Conservation (phyloP, 1,284 basidiomycete species). For the Flammula alnicola region DNA sequence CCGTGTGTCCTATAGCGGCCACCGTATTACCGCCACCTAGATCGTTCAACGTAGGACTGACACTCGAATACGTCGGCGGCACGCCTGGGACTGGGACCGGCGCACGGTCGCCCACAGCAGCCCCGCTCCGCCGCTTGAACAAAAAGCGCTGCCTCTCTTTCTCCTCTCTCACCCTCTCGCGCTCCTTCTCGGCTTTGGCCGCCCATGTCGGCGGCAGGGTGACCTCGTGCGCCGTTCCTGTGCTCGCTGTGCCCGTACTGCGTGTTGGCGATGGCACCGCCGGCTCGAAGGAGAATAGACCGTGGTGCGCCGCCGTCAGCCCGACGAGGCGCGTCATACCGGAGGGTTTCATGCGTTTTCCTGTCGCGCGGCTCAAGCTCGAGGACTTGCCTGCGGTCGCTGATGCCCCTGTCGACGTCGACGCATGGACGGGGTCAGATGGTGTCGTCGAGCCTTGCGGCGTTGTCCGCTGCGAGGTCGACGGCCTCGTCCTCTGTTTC, state of each 20-base stretch:
- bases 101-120: conserved; percentile 34
- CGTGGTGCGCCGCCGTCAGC: conserved; percentile 39
- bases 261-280: conserved; percentile 47
- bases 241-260: conserved; percentile 34
- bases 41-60: neutral
- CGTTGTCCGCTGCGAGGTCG: conserved; percentile 26
- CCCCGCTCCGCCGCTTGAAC: conserved; percentile 25
- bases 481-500: conserved; percentile 12
- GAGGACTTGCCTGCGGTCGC: conserved; percentile 33
- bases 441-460: conserved; percentile 18
- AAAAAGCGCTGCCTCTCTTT: conserved; percentile 28
- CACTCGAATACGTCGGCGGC: conserved; percentile 1
- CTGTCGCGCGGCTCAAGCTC: conserved; percentile 33
- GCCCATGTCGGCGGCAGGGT: conserved; percentile 26
- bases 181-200: conserved; percentile 26
- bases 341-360: conserved; percentile 7
- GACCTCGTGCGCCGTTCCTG: conserved; percentile 25
- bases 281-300: conserved; percentile 53
- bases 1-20: neutral
- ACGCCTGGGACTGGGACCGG: conserved; percentile 36
- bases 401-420: conserved; percentile 27
- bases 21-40: neutral
- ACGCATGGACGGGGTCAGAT: conserved; percentile 26
- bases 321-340: conserved; percentile 30
- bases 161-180: conserved; percentile 28